Base-by-base conservation (phyloP, 2,329 filamentous ascomycete genomes). In the Microcyclospora tardicrescens region DNA sequence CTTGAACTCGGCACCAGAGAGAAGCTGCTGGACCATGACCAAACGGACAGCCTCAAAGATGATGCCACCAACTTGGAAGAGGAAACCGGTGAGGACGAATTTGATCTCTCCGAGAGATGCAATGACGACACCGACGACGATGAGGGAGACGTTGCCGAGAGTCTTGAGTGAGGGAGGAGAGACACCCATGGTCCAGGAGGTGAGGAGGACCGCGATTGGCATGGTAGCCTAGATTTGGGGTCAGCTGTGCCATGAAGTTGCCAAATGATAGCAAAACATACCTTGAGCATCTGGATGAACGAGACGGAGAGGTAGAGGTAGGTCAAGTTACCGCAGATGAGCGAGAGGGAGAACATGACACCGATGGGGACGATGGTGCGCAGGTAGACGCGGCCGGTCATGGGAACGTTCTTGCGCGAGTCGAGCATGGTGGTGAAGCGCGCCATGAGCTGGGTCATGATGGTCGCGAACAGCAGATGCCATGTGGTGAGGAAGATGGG, bases 261-360 rank as follows among this genome's bases (percentile, higher is more conserved):
- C 13, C 14, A 16, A 6, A 27, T 5, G 10, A 13, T 3, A 12
- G 33, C n/a, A 12, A n/a, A 30, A 51, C 60, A 29, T 51, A 85
- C 81, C 82, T 96, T 96, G 63, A 96, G 79, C 89, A 96, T 96
- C 72, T 96, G 89, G 57, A 96, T 96, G 64, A 96, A 96, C 43
- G 89, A 83, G 42, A 96, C 89, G 50, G 82, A 91, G 44, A 96
- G 76, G 65, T 95, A 94, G 39, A 95, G 75, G 61, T 96, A 96
- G 53, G 89, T 86, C 65, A 93, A 66, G 69, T 96, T 96, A 58
- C 87, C 86, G 65, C 86, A 95, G 60, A 96, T 95, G 69, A 96
- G 73, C 64, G 82, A 91, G 69, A 95, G 69, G 60, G 83, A 91
- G 77, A 95, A 96, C 69, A 94, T 93, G 59, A 94, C 65, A 50